phyloP scores from a whole-genome alignment of 495 filamentous ascomycete species.

The Daldinia bambusicola region DNA sequence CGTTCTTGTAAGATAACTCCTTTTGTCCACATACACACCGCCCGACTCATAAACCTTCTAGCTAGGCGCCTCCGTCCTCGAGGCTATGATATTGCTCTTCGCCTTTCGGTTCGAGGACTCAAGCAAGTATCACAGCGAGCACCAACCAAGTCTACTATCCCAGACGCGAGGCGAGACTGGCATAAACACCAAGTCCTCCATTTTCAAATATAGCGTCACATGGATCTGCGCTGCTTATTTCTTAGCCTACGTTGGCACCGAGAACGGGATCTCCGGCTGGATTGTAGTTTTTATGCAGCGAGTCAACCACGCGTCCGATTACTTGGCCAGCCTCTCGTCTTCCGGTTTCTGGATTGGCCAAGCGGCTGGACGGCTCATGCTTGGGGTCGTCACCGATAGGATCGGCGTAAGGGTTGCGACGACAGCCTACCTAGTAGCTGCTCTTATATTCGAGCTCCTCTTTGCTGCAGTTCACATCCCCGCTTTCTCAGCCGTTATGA shows the following conservation, averaged over 20 bases:
- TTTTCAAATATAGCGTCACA: conserved; percentile 55
- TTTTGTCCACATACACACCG: background rate
- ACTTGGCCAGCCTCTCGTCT: conserved; percentile 74
- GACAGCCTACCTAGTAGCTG: conserved; percentile 62
- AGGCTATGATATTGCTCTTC: conserved; percentile 58
- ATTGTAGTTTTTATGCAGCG: conserved; percentile 77
- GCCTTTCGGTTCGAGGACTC: conserved; percentile 72
- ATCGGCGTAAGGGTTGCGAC: conserved; percentile 67
- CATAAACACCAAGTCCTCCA: conserved; percentile 32
- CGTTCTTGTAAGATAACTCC: conserved; percentile 46
- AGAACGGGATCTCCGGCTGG: conserved; percentile 79
- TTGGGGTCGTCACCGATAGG: conserved; percentile 65
- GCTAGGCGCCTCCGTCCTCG: conserved; percentile 66
- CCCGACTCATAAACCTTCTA: conserved; percentile 35
- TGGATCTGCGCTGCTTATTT: conserved; percentile 76
- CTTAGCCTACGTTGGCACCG: conserved; percentile 73
- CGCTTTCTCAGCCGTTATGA: conserved; percentile 67
- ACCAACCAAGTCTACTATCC: conserved; percentile 37
- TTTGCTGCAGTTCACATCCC: conserved; percentile 74
- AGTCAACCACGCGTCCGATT: conserved; percentile 69
- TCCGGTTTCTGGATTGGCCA: conserved; percentile 79
- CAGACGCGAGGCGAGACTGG: conserved; percentile 36
- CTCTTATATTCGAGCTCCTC: conserved; percentile 69
- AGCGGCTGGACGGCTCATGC: conserved; percentile 69
- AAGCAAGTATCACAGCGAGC: conserved; percentile 61